Percentiles rank a stretch among this genome's conserved stretches.
phyloP scores from a whole-genome alignment of 495 filamentous ascomycete species.

The Platismatia glauca region DNA sequence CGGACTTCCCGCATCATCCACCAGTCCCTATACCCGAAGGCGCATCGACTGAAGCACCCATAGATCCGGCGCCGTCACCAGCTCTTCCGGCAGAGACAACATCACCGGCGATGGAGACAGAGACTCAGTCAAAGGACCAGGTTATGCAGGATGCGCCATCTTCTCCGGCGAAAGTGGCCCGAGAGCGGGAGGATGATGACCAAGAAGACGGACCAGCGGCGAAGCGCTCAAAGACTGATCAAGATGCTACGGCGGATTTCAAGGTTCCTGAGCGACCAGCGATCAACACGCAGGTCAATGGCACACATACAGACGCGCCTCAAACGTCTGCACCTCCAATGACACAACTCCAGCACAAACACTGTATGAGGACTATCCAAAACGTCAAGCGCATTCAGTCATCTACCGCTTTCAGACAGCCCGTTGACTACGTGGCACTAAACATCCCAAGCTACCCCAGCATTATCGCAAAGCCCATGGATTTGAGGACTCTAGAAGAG shows the following conservation, averaged over 20 bases:
- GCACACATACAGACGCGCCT: constrained; percentile 2
- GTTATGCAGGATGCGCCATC: constrained; percentile 33
- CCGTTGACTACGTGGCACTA: constrained; percentile 60
- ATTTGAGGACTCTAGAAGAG: constrained; percentile 71
- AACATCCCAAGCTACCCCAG: constrained; percentile 63
- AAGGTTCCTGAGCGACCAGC: constrained; percentile 33
- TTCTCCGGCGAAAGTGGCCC: constrained; percentile 49
- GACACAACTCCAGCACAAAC: constrained; percentile 50
- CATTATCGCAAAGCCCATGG: constrained; percentile 69
- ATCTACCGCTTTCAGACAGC: constrained; percentile 59
- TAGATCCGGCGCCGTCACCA: constrained; percentile 22
- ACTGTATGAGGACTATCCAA: constrained; percentile 45
- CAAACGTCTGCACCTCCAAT: constrained; percentile 30
- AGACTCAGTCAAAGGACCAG: constrained; percentile 25
- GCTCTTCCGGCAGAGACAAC: constrained; percentile 8
- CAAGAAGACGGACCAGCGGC: constrained; percentile 62
- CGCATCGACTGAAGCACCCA: constrained; percentile 15
- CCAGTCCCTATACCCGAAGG: constrained; percentile 14
- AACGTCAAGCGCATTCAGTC: constrained; percentile 75
- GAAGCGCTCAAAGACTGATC: constrained; percentile 64
- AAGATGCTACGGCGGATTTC: constrained; percentile 29
- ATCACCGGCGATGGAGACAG: background rate
- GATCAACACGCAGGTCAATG: constrained; percentile 25
- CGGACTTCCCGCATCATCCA: constrained; percentile 19
- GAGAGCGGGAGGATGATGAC: constrained; percentile 63